These are phyloP conservation scores for Drechslerella coelobrocha DNA, from an alignment of 2,329 filamentous ascomycete genomes.

Conservation along the genomic window DNA sequence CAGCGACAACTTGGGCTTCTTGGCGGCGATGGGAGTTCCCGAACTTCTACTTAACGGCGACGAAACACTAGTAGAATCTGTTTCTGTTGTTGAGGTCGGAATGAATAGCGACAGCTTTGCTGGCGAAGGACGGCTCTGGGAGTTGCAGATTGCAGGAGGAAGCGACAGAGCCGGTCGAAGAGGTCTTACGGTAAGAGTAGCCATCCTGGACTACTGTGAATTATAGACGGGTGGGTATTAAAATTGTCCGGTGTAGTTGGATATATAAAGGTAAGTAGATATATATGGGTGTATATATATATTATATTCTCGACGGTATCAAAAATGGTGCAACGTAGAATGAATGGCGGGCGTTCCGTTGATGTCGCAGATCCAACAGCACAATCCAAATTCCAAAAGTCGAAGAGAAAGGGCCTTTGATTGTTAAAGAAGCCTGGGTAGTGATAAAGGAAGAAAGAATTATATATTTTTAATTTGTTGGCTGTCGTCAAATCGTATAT, in stretches of 20 bases:
- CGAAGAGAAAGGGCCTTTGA: constrained; percentile 30
- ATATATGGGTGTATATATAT: not conserved
- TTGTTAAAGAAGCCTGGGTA: constrained; percentile 1
- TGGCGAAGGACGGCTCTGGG: constrained; percentile 31
- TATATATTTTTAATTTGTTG: constrained; percentile 18
- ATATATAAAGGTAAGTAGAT: not conserved
- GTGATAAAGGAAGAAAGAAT: constrained; percentile 16
- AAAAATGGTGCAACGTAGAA: constrained; percentile 33
- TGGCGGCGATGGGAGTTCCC: constrained; percentile 33
- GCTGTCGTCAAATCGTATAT: constrained; percentile 44
- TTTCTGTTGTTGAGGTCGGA: constrained; percentile 29
- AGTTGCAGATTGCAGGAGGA: constrained; percentile 43
- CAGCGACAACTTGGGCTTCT: constrained; percentile 46
- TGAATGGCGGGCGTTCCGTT: constrained; percentile 26
- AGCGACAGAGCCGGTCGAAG: constrained; percentile 48
- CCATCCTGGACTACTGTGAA: constrained; percentile 48
- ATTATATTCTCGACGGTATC: too few relatives aligned
- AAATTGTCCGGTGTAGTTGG: constrained; percentile 2
- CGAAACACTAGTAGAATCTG: constrained; percentile 14
- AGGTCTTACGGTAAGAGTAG: constrained; percentile 47
- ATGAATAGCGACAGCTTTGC: constrained; percentile 48
- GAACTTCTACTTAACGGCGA: constrained; percentile 44
- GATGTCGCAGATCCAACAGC: constrained; percentile 50
- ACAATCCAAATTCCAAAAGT: constrained; percentile 9
- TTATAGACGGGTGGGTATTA: not conserved